Base-by-base conservation (phyloP, 306 rosid species). In the Gleditsia sinensis region DNA sequence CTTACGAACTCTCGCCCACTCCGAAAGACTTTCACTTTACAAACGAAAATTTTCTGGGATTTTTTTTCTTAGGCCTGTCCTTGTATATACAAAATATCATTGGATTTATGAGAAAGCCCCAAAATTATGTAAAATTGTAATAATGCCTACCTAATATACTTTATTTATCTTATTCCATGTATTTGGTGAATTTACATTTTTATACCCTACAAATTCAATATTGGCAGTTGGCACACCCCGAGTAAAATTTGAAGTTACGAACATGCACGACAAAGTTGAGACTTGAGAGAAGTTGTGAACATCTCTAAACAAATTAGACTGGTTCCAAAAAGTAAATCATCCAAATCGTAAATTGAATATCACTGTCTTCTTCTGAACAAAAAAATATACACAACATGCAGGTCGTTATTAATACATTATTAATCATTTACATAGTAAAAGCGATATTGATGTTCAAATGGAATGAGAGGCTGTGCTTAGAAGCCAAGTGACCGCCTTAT, bases 401-500 rank as follows among this genome's bases (percentile, higher is more conserved):
- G n/a, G n/a, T n/a, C n/a, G n/a, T n/a, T n/a, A n/a, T n/a, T n/a
- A n/a, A n/a, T n/a, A n/a, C n/a, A n/a, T n/a, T n/a, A n/a, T n/a
- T n/a, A n/a, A n/a, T n/a, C n/a, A n/a, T n/a, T n/a, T n/a, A n/a
- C n/a, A n/a, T n/a, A n/a, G n/a, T 34, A 28, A 32, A 19, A 28
- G 32, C 7, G 17, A 66, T 66, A 45, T 11, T 24, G 7, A 48
- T 17, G 54, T 83, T 2, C 28, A 45, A 39, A 40, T 58, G 84
- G 50, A 72, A 84, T 61, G 90, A 71, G 88, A 76, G 93, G 90
- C 53, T 79, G 84, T 39, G 87, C 86, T 74, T 77, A 68, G 42
- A 78, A 83, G 39, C 23, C 21, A 79, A 74, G 55, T 66, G 85
- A 80, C 75, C 73, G 82, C 80, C 96, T 94, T 94, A 92, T 94